Evolutionary conservation across 345 rosid genomes (phyloP).

Genomic region (Hibiscus tridactylites): DNA sequence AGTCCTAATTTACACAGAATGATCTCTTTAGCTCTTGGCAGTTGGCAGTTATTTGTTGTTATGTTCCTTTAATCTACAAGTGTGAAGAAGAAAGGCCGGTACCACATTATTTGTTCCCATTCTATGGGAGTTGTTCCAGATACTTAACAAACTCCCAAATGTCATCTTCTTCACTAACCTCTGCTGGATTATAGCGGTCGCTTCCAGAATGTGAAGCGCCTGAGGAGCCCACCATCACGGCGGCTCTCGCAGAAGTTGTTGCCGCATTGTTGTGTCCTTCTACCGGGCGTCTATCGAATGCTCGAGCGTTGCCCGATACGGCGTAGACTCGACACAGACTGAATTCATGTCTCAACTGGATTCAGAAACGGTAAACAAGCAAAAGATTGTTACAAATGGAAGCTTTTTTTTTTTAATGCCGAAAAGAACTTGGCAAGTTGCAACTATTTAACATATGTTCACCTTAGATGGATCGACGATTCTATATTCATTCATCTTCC

Average conservation of each 20-base stretch:
- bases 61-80: background rate
- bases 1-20: too few species aligned
- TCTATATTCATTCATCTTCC: background rate
- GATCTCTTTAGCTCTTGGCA: background rate
- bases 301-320: constrained; percentile 57
- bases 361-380: background rate
- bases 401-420: background rate
- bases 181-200: constrained; percentile 26
- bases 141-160: background rate
- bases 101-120: constrained; percentile 15
- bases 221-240: constrained; percentile 23
- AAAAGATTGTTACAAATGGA: background rate
- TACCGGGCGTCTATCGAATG: constrained; percentile 90
- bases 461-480: background rate
- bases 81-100: background rate
- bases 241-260: constrained; percentile 19
- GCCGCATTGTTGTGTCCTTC: constrained; percentile 27
- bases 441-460: background rate
- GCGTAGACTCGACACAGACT: constrained; percentile 79
- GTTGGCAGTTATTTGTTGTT: background rate
- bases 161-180: constrained; percentile 11
- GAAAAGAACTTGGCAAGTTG: background rate
- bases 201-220: constrained; percentile 39
- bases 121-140: too few species aligned
- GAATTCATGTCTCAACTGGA: constrained; percentile 68